Evolutionary conservation across 2,329 filamentous ascomycete species (phyloP), one percentile per base, ranked within the genome.

Genomic region (Hymenoscyphus fructigenus): DNA sequence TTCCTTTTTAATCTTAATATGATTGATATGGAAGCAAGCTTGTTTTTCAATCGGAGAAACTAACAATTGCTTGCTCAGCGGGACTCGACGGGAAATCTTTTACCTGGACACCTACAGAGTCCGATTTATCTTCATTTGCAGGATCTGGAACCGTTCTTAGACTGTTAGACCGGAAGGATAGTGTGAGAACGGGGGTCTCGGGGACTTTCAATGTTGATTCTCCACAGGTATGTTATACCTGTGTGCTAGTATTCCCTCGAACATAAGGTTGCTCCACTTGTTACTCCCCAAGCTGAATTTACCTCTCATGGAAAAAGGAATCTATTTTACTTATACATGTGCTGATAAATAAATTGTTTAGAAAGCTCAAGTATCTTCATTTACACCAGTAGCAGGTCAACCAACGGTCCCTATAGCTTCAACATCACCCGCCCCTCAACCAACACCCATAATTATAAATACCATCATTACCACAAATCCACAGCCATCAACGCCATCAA

Each of bases 61-160:
- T 57, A n/a, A 57, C 29, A 57, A 6, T 20, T 32, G 56, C 2
- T 34, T 17, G 56, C n/a, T 57, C n/a, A 57, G 56, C 56, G 56
- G 56, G 56, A n/a, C 15, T 57, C 17, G 20, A 17, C 5, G 56
- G 56, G 34, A 36, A 57, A 32, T 57, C 56, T 17, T 57, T 57
- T 36, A 57, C 56, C 2, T 57, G 56, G 56, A 57, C 29, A n/a
- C 56, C 56, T 36, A 34, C 56, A 10, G 56, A 57, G 20, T n/a
- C 56, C 4, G 56, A 57, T 20, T 34, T 20, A 10, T 20, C 26
- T 34, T 12, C 23, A 34, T 57, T 34, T 20, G 28, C 9, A 17
- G n/a, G 28, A 14, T n/a, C 56, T 2, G 56, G 14, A n/a, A 23
- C n/a, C 17, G 10, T 50, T 2, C 10, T 50, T 20, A 10, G n/a